Evolutionary conservation across 306 rosid genomes (phyloP).

Genomic region (Senna tora): DNA sequence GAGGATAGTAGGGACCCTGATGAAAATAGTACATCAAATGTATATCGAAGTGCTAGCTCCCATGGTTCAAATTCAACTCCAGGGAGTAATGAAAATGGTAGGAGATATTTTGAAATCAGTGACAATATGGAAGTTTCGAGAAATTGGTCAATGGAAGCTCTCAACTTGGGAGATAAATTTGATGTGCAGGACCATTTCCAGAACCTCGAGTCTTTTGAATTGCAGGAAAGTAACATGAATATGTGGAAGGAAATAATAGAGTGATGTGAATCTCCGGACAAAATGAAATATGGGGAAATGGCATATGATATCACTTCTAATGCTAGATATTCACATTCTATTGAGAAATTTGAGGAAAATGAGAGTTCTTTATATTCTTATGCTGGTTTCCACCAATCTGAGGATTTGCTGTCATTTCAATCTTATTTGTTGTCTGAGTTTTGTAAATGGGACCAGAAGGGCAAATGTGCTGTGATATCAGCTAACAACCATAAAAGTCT

Average conservation of each 20-base stretch:
- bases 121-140: constrained; percentile 37
- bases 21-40: constrained; percentile 24
- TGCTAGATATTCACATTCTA: constrained; percentile 30
- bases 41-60: constrained; percentile 49
- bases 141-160: constrained; percentile 39
- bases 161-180: constrained; percentile 44
- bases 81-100: constrained; percentile 31
- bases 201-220: constrained; percentile 29
- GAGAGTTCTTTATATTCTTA: constrained; percentile 35
- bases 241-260: constrained; percentile 28
- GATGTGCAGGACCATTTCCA: constrained; percentile 32
- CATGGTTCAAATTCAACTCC: constrained; percentile 51
- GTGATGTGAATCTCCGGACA: constrained; percentile 39
- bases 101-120: constrained; percentile 28
- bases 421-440: constrained; percentile 37
- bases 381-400: constrained; percentile 34
- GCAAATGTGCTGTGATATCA: constrained; percentile 44
- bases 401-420: constrained; percentile 35
- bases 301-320: constrained; percentile 23
- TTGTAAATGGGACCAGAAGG: constrained; percentile 61
- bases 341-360: constrained; percentile 40
- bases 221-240: constrained; percentile 19
- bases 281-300: constrained; percentile 21
- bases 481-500: constrained; percentile 14
- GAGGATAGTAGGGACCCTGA: constrained; percentile 30